A percentile compares a stretch with the other conserved stretches of the same genome.
These are phyloP conservation scores for Verticillium nubilum DNA, from an alignment of 2,329 filamentous ascomycete species.

Conservation along the genomic window DNA sequence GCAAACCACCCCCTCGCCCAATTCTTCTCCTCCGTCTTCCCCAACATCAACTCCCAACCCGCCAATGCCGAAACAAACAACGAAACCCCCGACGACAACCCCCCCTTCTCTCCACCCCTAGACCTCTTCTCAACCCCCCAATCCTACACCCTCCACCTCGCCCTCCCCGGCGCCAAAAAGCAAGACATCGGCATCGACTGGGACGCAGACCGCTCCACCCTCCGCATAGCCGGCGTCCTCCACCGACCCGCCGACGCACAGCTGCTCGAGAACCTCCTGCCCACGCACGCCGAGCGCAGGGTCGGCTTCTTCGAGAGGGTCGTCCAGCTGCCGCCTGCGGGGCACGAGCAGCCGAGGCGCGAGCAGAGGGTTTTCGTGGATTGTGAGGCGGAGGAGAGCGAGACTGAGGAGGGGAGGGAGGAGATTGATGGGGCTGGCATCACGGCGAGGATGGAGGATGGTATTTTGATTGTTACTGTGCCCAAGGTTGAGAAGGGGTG, in stretches of 20 bases:
- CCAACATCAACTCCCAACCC: background rate
- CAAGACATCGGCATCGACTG: conserved; percentile 73
- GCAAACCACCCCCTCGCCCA: conserved; percentile 8
- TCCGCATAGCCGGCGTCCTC: conserved; percentile 67
- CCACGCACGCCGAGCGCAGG: conserved; percentile 56
- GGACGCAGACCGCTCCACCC: conserved; percentile 59
- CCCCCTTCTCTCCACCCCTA: conserved; percentile 57
- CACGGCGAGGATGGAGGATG: conserved; percentile 72
- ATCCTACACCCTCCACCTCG: conserved; percentile 66
- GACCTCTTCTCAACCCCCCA: conserved; percentile 68
- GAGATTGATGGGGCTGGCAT: conserved; percentile 64
- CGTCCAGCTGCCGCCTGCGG: conserved; percentile 51
- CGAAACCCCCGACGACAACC: conserved; percentile 16
- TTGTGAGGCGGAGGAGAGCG: conserved; percentile 30
- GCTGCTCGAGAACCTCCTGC: conserved; percentile 56
- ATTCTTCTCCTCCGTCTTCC: conserved; percentile 5
- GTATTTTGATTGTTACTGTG: conserved; percentile 69
- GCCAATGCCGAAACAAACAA: conserved; percentile 7
- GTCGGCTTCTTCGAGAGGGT: conserved; percentile 71
- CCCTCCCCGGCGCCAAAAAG: conserved; percentile 74
- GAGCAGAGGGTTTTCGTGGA: background rate
- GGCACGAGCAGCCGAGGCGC: conserved; percentile 4
- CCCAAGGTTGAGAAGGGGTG: conserved; percentile 66
- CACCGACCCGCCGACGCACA: conserved; percentile 68
- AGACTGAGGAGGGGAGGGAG: conserved; percentile 35